Base-by-base conservation (phyloP, 2,329 filamentous ascomycete genomes). In the Nigrospora sphaerica region DNA sequence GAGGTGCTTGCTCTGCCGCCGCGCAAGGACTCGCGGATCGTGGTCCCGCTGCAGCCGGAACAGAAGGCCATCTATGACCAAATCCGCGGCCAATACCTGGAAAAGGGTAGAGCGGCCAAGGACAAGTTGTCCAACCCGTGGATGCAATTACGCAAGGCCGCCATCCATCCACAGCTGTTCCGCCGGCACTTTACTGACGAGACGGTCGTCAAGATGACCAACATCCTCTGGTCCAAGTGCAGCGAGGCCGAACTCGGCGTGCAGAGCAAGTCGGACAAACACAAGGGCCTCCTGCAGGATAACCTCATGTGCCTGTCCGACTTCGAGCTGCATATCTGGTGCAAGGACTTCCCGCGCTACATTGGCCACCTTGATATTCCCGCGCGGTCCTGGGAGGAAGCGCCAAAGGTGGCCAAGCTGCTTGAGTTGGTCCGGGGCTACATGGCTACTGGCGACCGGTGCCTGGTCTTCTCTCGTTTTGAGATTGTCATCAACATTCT, bases 381-480 rank as follows among this genome's bases (percentile, higher is more conserved):
- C 0, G 59, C 74, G 1, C 64, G 68, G 0, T 73, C 75, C 2
- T 80, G 78, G 70, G 69, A 81, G 57, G 69, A 81, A 47, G 77
- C 86, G 41, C 93, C 92, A 48, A 98, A 98, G 63, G 83, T 97
- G n/a, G 70, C 81, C 52, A 85, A 86, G 54, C 78, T 97, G 23
- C 74, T 89, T 23, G 77, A 86, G 56, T 75, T 98, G 12, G 74
- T 98, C 1, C 71, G 74, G 12, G 67, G 75, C 13, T 96, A 89
- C 66, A 83, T 84, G 53, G 70, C 77, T 49, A 90, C 89, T 44
- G 92, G 91, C 4, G 91, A 96, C 62, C 84, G 92, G 4, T 84
- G 88, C 1, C 76, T 98, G 3, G 81, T 98, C 19, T 98, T 98
- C 69, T 95, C 86, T 39, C 90, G 95, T 57, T 98, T 97, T 64